Base-by-base conservation (phyloP, 1,139 yeast species). In the Nakaseomyces uthaithaninus region DNA sequence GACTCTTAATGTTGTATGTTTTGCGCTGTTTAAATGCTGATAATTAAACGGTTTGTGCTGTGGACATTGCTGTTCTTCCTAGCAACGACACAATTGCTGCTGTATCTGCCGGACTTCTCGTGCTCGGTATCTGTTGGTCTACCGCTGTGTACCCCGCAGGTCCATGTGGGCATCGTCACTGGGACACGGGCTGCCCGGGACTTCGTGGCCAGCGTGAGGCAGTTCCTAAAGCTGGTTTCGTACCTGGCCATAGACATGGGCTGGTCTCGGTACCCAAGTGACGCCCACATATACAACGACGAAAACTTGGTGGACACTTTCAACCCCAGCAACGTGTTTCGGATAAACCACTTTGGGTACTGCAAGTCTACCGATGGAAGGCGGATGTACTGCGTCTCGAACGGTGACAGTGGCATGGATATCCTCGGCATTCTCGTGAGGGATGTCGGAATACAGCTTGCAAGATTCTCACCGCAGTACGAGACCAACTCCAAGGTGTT, bases 181-280 rank as follows among this genome's bases (percentile, higher is more conserved):
- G 60, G 62, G 35, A 61, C 73, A 1, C 52, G 60, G 1, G 57
- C 61, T 18, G 66, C 72, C 4, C 53, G 57, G 37, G 55, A 61
- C 15, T 62, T 70, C 16, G 52, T 71, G 16, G 52, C 59, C 4
- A 64, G 70, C 3, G 64, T 74, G 9, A 64, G 70, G 42, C 78
- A 74, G 44, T 72, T 75, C 14, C 58, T 77, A 38, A 68, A 67
- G 46, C 64, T 76, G 47, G 55, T 76, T 10, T 71, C 82, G 0
- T 75, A 71, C 49, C 59, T 77, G 42, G 79, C 81, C 0, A 66
- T 69, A 33, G 83, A 77, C 50, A 66, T 76, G 53, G 70, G 62
- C 36, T 57, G 57, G 59, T 41, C 48, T 11, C 49, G 45, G 23
- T 49, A 46, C 5, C 34, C 48, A 5, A 34, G 43, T 10, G 46